Percentiles rank a stretch among this genome's conserved stretches.
These are phyloP conservation scores for Russula dissimulans DNA, from an alignment of 768 basidiomycete genomes.

Conservation along the genomic window DNA sequence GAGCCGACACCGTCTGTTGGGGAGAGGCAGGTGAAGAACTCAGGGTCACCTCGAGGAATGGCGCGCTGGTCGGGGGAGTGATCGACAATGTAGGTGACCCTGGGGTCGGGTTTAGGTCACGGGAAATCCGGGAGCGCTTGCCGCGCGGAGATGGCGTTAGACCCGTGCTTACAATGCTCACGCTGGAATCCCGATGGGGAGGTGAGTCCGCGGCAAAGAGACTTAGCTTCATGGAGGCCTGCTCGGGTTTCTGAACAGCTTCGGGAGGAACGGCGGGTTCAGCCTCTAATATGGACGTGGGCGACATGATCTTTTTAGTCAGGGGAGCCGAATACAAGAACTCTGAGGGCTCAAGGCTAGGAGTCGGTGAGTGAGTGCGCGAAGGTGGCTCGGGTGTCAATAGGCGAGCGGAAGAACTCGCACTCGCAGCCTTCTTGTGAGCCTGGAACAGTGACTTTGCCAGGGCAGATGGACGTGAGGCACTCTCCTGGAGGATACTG, in stretches of 20 bases:
- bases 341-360: background rate
- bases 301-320: slow-evolving; percentile 18
- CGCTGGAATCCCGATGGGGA: background rate
- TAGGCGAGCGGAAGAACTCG: slow-evolving; percentile 19
- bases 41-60: slow-evolving; percentile 1
- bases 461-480: background rate
- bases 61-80: background rate
- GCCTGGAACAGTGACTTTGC: background rate
- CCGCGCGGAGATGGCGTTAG: slow-evolving; percentile 11
- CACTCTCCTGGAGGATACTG: background rate
- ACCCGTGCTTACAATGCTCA: too few relatives aligned
- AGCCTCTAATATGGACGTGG: slow-evolving; percentile 19
- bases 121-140: slow-evolving; percentile 3
- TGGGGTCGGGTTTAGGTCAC: background rate
- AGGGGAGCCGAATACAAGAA: background rate
- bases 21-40: background rate
- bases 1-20: slow-evolving; percentile 19
- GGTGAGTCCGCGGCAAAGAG: background rate
- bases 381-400: slow-evolving; percentile 5
- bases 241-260: slow-evolving; percentile 11
- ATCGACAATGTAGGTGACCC: background rate
- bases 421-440: slow-evolving; percentile 10
- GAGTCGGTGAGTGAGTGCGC: slow-evolving; percentile 4
- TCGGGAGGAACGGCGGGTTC: slow-evolving; percentile 20
- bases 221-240: slow-evolving; percentile 6